Conservation (phyloP, 768 basidiomycete species). For the Pisolithus tinctorius region DNA sequence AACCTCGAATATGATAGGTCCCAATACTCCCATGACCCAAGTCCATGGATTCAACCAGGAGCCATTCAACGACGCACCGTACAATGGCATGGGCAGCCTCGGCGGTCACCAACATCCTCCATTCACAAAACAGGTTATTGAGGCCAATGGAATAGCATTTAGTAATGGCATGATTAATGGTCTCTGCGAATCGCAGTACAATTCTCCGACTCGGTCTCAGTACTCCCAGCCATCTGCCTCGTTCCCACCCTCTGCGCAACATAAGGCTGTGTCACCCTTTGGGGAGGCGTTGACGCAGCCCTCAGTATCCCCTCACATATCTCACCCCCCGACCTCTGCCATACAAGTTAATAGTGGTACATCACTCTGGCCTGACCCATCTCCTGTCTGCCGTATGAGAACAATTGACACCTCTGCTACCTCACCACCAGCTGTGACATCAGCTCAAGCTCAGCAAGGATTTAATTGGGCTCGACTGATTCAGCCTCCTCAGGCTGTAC, state of each 20-base stretch:
- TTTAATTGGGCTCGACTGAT: constrained; percentile 33
- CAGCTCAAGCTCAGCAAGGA: constrained; percentile 20
- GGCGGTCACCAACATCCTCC: constrained; percentile 17
- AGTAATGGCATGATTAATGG: constrained; percentile 10
- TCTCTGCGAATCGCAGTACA: constrained; percentile 15
- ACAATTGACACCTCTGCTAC: constrained; percentile 14
- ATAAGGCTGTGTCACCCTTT: constrained; percentile 16
- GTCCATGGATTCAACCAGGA: constrained; percentile 22
- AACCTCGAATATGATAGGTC: too few relatives aligned
- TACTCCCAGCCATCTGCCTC: constrained; percentile 18
- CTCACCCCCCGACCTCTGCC: constrained; percentile 17
- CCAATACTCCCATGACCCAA: constrained; percentile 14
- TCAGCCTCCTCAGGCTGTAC: constrained; percentile 11
- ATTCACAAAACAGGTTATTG: constrained; percentile 15
- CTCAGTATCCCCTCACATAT: constrained; percentile 9
- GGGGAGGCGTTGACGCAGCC: constrained; percentile 15
- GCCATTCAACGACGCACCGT: constrained; percentile 16
- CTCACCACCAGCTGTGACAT: constrained; percentile 15
- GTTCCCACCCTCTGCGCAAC: constrained; percentile 14
- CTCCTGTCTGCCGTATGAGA: constrained; percentile 3
- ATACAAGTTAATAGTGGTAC: constrained; percentile 13
- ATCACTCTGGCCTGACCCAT: constrained; percentile 18
- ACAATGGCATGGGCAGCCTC: constrained; percentile 17
- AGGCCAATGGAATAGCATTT: constrained; percentile 20
- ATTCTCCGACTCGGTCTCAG: constrained; percentile 4